phyloP scores from a whole-genome alignment of 257 asterid species.

The Przewalskia tangutica region DNA sequence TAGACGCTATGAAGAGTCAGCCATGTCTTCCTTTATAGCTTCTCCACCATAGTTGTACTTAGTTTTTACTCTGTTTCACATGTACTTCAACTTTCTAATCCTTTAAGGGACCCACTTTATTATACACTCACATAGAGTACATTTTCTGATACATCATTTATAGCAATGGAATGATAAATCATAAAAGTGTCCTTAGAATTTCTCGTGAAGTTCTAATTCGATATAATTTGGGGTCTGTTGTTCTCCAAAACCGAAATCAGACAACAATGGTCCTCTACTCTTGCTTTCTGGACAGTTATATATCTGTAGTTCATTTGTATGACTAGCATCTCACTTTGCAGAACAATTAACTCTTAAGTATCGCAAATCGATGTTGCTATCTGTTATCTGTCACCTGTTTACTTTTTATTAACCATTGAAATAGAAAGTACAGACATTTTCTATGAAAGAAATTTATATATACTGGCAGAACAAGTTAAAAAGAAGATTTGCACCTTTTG shows the following conservation, averaged over 20 bases:
- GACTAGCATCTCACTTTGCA: neutral
- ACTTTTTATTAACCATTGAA: neutral
- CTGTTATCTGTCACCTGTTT: neutral
- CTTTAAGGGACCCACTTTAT: neutral
- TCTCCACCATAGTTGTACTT: neutral
- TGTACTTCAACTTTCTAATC: neutral
- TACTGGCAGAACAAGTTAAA: constrained; percentile 3
- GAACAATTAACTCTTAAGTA: neutral
- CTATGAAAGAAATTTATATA: neutral
- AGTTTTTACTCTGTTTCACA: neutral
- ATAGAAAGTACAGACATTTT: neutral
- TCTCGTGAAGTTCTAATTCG: neutral
- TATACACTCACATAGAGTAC: neutral
- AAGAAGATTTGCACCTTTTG: constrained; percentile 27
- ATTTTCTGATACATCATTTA: neutral
- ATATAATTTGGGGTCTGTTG: neutral
- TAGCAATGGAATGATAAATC: neutral
- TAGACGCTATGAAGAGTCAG: neutral
- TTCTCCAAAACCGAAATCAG: neutral
- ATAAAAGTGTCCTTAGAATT: neutral
- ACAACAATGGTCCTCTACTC: neutral
- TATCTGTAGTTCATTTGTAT: neutral
- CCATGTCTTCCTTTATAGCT: neutral
- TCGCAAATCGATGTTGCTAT: neutral
- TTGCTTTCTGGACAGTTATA: neutral